phyloP scores from a whole-genome alignment of 2,329 filamentous ascomycete species.

The Huntiella savannae region DNA sequence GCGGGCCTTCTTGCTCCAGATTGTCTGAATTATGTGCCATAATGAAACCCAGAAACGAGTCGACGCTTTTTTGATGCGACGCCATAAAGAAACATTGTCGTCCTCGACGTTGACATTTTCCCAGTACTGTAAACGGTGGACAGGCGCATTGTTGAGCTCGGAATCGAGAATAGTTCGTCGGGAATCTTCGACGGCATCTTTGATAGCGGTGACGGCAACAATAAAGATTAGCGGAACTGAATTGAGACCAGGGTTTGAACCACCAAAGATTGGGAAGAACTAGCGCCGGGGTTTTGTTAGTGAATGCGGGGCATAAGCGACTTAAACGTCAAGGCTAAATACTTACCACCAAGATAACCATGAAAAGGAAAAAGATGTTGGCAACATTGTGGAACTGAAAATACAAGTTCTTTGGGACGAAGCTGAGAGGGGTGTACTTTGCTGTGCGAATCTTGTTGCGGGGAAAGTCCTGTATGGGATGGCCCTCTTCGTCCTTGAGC shows the following conservation, averaged over 20 bases:
- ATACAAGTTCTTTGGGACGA: conserved; percentile 91
- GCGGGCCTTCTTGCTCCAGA: conserved; percentile 33
- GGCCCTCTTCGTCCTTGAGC: conserved; percentile 63
- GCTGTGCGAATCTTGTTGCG: conserved; percentile 96
- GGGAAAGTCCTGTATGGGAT: conserved; percentile 49
- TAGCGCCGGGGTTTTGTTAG: conserved; percentile 21
- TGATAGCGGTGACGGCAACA: conserved; percentile 69
- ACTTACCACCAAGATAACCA: conserved; percentile 83
- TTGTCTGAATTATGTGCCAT: conserved; percentile 26
- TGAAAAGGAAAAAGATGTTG: conserved; percentile 95
- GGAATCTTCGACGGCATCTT: conserved; percentile 92
- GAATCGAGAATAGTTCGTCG: conserved; percentile 78
- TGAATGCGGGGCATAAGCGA: conserved; percentile 10
- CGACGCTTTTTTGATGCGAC: conserved; percentile 74
- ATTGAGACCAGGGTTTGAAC: conserved; percentile 71
- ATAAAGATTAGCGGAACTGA: conserved; percentile 88
- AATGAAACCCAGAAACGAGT: conserved; percentile 40
- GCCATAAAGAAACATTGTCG: conserved; percentile 72
- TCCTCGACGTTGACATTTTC: conserved; percentile 83
- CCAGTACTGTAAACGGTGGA: conserved; percentile 77
- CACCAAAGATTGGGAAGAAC: conserved; percentile 95
- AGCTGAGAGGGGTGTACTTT: conserved; percentile 90
- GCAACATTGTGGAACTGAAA: conserved; percentile 98
- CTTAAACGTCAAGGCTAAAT: conserved; percentile 4
- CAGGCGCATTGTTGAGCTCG: conserved; percentile 86